Evolutionary conservation across 225 moss, liverwort and hornwort genomes (phyloP).

Genomic region (Pleurozium schreberi): DNA sequence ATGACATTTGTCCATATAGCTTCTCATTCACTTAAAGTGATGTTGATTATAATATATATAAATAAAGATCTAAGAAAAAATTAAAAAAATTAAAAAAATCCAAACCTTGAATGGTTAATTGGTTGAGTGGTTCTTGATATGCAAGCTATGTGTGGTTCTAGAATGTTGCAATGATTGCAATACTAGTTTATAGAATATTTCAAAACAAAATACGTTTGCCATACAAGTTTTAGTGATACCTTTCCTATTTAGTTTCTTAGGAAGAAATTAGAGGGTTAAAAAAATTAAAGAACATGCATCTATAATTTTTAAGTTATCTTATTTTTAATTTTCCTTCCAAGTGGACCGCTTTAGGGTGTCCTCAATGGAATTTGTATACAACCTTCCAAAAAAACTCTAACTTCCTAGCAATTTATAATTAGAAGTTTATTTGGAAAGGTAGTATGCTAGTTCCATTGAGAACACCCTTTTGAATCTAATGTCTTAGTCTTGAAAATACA

Average conservation of each 20-base stretch:
- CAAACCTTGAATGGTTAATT: neutral
- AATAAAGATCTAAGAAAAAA: neutral
- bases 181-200: neutral
- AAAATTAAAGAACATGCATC: neutral
- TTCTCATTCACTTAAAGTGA: neutral
- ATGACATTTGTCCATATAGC: neutral
- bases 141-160: neutral
- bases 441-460: rapidly evolving
- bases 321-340: neutral
- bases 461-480: neutral
- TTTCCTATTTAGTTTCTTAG: neutral
- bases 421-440: neutral
- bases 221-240: neutral
- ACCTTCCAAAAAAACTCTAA: too few relatives aligned
- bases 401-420: rapidly evolving
- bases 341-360: rapidly evolving
- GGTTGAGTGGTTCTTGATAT: too few relatives aligned
- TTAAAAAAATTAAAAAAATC: neutral
- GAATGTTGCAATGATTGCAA: neutral
- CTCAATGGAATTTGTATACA: rapidly evolving
- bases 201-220: neutral
- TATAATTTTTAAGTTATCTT: neutral
- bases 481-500: neutral
- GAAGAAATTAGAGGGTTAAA: neutral
- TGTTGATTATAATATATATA: neutral